Evolutionary conservation across 1,284 basidiomycete species (phyloP).

Genomic region (Ceratobasidium sp.): DNA sequence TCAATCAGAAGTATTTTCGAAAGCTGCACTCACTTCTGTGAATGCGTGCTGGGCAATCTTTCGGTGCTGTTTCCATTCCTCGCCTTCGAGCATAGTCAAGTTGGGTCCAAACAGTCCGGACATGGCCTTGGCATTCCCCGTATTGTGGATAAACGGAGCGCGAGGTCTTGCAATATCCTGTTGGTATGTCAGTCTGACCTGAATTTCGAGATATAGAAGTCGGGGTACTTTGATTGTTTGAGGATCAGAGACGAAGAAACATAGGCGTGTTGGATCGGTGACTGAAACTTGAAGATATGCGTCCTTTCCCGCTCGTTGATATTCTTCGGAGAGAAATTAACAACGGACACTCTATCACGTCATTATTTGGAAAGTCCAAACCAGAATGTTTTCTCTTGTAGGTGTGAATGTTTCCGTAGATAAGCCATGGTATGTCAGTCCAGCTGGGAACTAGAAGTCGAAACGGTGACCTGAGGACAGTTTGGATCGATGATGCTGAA

Average conservation of each 20-base stretch:
- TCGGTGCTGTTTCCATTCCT: constrained; percentile 35
- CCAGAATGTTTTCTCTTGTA: constrained; percentile 7
- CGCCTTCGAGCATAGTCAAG: constrained; percentile 23
- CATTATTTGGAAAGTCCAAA: neutral
- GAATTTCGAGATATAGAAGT: neutral
- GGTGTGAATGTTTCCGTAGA: neutral
- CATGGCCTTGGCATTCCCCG: neutral
- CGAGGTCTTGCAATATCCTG: constrained; percentile 5
- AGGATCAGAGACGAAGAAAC: neutral
- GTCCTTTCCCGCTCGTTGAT: constrained; percentile 9
- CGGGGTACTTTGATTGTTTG: constrained; percentile 5
- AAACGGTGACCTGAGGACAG: neutral
- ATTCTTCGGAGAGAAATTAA: neutral
- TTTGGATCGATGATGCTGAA: neutral
- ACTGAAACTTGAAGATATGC: constrained; percentile 10
- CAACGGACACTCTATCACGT: too few relatives aligned
- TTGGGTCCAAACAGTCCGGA: constrained; percentile 35
- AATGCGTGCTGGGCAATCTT: constrained; percentile 37
- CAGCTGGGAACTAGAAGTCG: neutral
- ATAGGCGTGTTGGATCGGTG: neutral
- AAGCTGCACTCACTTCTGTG: constrained; percentile 10
- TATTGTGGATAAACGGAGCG: neutral
- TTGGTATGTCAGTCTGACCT: neutral
- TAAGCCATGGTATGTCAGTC: neutral
- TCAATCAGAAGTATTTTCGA: too few relatives aligned